Evolutionary conservation across 352 stramenopile species (phyloP), one percentile per base, ranked within the genome.

Genomic region (Albugo laibachii): DNA sequence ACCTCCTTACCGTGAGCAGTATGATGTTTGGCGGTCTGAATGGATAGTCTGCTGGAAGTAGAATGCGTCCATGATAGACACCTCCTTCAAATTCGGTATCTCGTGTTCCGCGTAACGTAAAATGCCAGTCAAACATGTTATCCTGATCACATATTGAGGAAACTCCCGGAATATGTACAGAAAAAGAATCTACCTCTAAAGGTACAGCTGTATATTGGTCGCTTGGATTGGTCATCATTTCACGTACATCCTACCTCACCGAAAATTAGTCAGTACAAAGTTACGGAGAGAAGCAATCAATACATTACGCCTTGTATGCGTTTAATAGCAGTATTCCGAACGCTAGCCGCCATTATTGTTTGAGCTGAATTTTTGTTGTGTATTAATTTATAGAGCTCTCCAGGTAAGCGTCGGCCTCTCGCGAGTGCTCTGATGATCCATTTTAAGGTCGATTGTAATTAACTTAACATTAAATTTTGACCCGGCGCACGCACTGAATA

Each of bases 1-100:
- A 5, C 18, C 21, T 39, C n/a, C 35, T 10, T 64, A 83, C 74
- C 42, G 93, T 98, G 13, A 97, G 58, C 47, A 99, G 89, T 46
- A 98, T 88, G 59, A 99, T 98, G 66, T 97, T 94, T 6, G 95
- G 95, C 15, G 95, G 95, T 58, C 97, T 96, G 65, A 96, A 96
- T 35, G 89, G 91, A 55, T 95, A 97, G 47, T 96, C 83, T 5
- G 80, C 63, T 21, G 91, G 89, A 27, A 97, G 65, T 15, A 98
- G 69, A 56, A 99, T 99, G 34, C 91, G 80, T 5, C 95, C 95
- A 61, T 99, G 95, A 61, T 98, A 99, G 18, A 98, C 73, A 15
- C 95, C 95, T 14, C 86, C 93, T 47, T 95, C 83, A 59, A 98
- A 99, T 48, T 97, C 91, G 2, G 92, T 98, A 48, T 88, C 89